phyloP scores from a whole-genome alignment of 768 basidiomycete genomes.

The Mycena kentingensis region DNA sequence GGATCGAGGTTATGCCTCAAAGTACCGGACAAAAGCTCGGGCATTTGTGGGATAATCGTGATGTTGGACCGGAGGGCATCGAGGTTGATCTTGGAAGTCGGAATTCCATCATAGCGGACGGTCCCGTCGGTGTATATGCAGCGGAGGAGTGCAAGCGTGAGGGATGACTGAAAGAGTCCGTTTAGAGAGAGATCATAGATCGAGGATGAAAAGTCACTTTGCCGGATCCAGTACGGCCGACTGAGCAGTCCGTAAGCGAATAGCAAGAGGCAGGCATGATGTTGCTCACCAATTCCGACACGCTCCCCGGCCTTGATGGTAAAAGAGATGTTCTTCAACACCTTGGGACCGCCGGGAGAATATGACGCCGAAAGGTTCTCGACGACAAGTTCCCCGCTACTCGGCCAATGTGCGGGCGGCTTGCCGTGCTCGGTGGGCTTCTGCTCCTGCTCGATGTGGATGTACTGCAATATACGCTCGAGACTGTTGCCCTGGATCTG shows the following conservation, averaged over 20 bases:
- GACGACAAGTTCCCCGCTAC: slow-evolving; percentile 18
- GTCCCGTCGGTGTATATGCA: slow-evolving; percentile 54
- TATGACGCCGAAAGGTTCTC: slow-evolving; percentile 52
- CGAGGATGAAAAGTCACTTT: slow-evolving; percentile 32
- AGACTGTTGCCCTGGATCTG: slow-evolving; percentile 33
- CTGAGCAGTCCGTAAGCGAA: slow-evolving; percentile 25
- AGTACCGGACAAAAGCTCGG: slow-evolving; percentile 33
- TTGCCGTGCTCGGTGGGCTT: slow-evolving; percentile 39
- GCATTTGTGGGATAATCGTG: slow-evolving; percentile 56
- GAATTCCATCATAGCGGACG: slow-evolving; percentile 55
- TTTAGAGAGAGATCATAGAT: not conserved
- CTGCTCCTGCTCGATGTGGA: slow-evolving; percentile 48
- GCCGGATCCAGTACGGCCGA: slow-evolving; percentile 32
- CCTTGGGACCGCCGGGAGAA: slow-evolving; percentile 54
- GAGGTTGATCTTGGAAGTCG: slow-evolving; percentile 50
- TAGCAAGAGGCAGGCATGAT: not conserved
- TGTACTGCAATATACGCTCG: slow-evolving; percentile 63
- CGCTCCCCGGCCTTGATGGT: slow-evolving; percentile 55
- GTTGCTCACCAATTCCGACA: slow-evolving; percentile 44
- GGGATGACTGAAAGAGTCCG: slow-evolving; percentile 24
- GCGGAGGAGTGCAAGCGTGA: slow-evolving; percentile 53
- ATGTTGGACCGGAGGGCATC: slow-evolving; percentile 56
- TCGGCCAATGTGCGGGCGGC: slow-evolving; percentile 59
- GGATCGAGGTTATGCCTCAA: slow-evolving; percentile 20
- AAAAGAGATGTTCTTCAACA: slow-evolving; percentile 58